These are phyloP conservation scores for Danielia oregonensis DNA, from an alignment of 805 yeast species.

Conservation along the genomic window DNA sequence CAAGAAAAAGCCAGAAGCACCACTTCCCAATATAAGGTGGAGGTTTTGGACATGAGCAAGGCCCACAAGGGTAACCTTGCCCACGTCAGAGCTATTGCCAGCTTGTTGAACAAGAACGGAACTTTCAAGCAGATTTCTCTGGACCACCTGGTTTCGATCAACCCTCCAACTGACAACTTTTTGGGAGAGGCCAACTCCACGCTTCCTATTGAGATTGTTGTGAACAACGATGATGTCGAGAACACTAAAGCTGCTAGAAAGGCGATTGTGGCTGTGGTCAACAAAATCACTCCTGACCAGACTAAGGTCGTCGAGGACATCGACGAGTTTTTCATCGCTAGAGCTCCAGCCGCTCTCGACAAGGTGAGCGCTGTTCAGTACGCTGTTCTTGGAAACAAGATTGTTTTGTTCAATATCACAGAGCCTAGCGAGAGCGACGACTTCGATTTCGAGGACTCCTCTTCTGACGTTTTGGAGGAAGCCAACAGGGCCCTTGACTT, in stretches of 20 bases:
- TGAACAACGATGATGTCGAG: conserved; percentile 42
- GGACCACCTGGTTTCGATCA: conserved; percentile 33
- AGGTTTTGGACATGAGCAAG: conserved; percentile 74
- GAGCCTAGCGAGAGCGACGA: conserved; percentile 32
- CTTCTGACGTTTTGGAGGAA: conserved; percentile 46
- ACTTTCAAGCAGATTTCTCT: conserved; percentile 40
- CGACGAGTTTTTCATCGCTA: conserved; percentile 54
- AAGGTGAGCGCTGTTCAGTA: conserved; percentile 48
- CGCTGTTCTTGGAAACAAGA: conserved; percentile 45
- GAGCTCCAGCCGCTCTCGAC: conserved; percentile 40
- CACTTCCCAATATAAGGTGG: conserved; percentile 58
- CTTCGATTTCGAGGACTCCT: conserved; percentile 70
- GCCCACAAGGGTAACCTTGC: conserved; percentile 79
- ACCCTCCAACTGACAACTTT: conserved; percentile 33
- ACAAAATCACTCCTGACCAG: conserved; percentile 64
- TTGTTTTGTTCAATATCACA: conserved; percentile 56
- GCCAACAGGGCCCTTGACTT: conserved; percentile 54
- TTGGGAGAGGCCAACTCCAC: conserved; percentile 38
- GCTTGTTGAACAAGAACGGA: conserved; percentile 56
- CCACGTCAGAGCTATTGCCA: conserved; percentile 75
- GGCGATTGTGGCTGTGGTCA: conserved; percentile 69
- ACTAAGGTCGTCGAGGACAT: conserved; percentile 59
- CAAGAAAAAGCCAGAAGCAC: conserved; percentile 55
- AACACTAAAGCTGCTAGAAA: conserved; percentile 62
- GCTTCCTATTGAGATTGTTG: conserved; percentile 62